Base-by-base conservation (phyloP, 169 alveolate genomes). In the Plasmodium cynomolgi region DNA sequence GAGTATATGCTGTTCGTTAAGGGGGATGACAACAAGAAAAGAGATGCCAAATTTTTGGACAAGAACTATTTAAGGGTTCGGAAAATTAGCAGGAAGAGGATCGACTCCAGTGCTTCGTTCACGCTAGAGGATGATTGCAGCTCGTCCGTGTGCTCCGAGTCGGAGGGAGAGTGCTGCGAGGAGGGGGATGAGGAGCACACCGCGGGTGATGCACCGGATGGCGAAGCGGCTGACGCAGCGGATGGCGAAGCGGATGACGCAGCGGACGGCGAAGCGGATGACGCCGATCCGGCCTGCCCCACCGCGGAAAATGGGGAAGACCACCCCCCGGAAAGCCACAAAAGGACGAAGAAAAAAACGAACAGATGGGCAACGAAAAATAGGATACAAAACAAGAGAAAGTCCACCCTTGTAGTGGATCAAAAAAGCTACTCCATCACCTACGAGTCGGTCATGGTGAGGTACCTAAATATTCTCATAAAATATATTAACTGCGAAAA, bases 401-500 rank as follows among this genome's bases (percentile, higher is more conserved):
- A 75, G 68, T 23, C 79, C 15, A 37, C 8, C 39, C 68, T 86
- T 23, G 47, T 54, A 41, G 33, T 86, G 80, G 93, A 86, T 75
- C 62, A 77, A 6, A 86, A 86, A 75, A 86, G 4, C 20, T 86
- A 86, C 47, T 33, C 15, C 44, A 86, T 86, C 68, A 79, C 72
- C 2, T 86, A 86, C 71, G 93, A 86, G 68, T 75, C 86, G 13
- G 86, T 71, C 1, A 86, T 86, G 93, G 62, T 86, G 34, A 86
- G 93, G 68, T 86, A 86, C 44, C 68, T 86, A 23, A 86, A 86
- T 77, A 17, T 86, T 3, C 44, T 86, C 20, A 31, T 86, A 75
- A 86, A 86, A 77, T 86, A 86, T 75, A 75, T 86, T 50, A 86
- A 50, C 47, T 86, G 93, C 71, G 93, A 86, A 77, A 86, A 56